phyloP scores from a whole-genome alignment of 2,329 filamentous ascomycete genomes.

The Huntiella omanensis region DNA sequence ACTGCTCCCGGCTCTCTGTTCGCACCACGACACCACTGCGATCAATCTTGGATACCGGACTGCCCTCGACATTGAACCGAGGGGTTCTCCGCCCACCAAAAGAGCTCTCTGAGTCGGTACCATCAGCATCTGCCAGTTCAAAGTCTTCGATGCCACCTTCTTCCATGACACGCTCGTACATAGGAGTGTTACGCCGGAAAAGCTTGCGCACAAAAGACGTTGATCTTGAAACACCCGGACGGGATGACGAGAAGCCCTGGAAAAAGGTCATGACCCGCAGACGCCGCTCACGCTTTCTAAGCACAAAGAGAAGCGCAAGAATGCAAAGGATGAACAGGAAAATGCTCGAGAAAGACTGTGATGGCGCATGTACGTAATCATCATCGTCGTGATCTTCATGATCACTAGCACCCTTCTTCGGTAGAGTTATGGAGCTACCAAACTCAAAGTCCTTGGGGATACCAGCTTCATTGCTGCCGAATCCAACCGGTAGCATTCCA shows the following conservation, averaged over 20 bases:
- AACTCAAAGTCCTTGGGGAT: constrained; percentile 67
- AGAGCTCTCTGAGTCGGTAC: constrained; percentile 31
- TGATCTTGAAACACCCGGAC: constrained; percentile 17
- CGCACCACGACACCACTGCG: constrained; percentile 58
- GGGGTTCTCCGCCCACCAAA: constrained; percentile 13
- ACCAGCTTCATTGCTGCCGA: constrained; percentile 59
- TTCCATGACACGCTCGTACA: constrained; percentile 74
- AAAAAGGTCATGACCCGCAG: constrained; percentile 16
- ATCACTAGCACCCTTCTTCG: background rate
- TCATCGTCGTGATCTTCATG: constrained; percentile 29
- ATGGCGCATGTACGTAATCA: constrained; percentile 48
- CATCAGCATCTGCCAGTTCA: constrained; percentile 52
- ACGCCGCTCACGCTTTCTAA: constrained; percentile 63
- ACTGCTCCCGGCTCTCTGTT: constrained; percentile 69
- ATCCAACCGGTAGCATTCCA: constrained; percentile 57
- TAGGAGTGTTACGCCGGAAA: constrained; percentile 36
- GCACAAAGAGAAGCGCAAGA: constrained; percentile 47
- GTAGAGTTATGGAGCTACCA: constrained; percentile 30
- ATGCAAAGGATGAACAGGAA: constrained; percentile 62
- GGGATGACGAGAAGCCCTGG: constrained; percentile 19
- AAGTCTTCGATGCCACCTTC: constrained; percentile 59
- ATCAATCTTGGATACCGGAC: constrained; percentile 27
- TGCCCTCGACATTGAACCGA: constrained; percentile 3
- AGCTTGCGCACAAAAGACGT: constrained; percentile 39
- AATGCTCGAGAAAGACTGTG: constrained; percentile 53